phyloP scores from a whole-genome alignment of 495 filamentous ascomycete genomes.

The Tuber brumale region DNA sequence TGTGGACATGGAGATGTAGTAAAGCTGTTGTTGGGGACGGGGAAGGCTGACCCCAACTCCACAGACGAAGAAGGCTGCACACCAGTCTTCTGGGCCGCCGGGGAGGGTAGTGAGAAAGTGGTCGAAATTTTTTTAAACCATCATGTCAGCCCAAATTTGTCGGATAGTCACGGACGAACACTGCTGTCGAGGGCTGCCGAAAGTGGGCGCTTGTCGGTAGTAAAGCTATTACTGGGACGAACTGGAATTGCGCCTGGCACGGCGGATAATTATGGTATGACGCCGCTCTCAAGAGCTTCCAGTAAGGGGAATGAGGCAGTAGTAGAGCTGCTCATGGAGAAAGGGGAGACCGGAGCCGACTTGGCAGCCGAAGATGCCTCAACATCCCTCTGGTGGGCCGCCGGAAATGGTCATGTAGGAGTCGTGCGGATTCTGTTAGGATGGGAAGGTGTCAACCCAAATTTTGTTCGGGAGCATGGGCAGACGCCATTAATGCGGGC shows the following conservation, averaged over 20 bases:
- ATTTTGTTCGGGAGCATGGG: not conserved
- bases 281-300: slow-evolving; percentile 30
- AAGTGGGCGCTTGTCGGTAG: slow-evolving; percentile 23
- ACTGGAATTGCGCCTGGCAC: not conserved
- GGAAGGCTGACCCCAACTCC: slow-evolving; percentile 9
- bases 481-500: slow-evolving; percentile 15
- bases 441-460: not conserved
- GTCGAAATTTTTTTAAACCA: slow-evolving; percentile 6
- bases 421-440: slow-evolving; percentile 16
- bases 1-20: slow-evolving; percentile 30
- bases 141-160: slow-evolving; percentile 8
- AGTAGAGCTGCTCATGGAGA: slow-evolving; percentile 32
- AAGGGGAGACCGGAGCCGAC: slow-evolving; percentile 14
- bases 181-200: slow-evolving; percentile 22
- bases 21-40: slow-evolving; percentile 26
- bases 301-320: slow-evolving; percentile 25
- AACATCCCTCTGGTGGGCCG: slow-evolving; percentile 26
- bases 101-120: slow-evolving; percentile 11
- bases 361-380: slow-evolving; percentile 5
- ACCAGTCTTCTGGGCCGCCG: slow-evolving; percentile 24
- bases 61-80: not conserved
- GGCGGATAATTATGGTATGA: slow-evolving; percentile 15
- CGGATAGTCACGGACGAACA: slow-evolving; percentile 18
- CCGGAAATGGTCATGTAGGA: slow-evolving; percentile 19
- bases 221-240: slow-evolving; percentile 23